Evolutionary conservation across 345 rosid genomes (phyloP).

Genomic region (Geranium brycei): DNA sequence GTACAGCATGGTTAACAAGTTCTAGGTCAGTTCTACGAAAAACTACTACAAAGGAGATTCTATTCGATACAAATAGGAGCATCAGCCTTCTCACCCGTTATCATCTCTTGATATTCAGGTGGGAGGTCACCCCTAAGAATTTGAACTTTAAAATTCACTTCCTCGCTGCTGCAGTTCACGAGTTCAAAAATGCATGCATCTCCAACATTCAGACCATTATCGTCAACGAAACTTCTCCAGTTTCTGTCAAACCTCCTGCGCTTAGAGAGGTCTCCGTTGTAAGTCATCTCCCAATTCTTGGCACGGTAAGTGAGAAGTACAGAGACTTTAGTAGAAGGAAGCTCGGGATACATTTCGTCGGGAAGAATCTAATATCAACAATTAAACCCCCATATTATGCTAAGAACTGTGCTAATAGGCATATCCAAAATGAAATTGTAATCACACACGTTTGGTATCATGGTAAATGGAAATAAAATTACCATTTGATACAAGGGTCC

Average conservation of each 20-base stretch:
- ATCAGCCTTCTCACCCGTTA: slow-evolving; percentile 5
- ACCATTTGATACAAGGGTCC: slow-evolving; percentile 10
- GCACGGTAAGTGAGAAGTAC: slow-evolving; percentile 9
- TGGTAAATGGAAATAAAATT: background rate
- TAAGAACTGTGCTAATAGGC: background rate
- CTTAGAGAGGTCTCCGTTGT: background rate
- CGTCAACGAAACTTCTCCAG: slow-evolving; percentile 15
- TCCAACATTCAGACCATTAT: slow-evolving; percentile 18
- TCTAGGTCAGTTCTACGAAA: background rate
- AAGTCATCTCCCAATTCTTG: slow-evolving; percentile 18
- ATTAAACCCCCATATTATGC: background rate
- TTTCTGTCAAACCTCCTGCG: slow-evolving; percentile 5
- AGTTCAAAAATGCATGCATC: slow-evolving; percentile 26
- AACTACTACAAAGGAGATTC: background rate
- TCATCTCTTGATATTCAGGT: slow-evolving; percentile 2
- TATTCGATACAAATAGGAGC: slow-evolving; percentile 9
- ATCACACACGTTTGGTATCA: background rate
- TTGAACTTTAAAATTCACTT: slow-evolving; percentile 19
- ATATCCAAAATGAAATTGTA: background rate
- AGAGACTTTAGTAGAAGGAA: slow-evolving; percentile 9
- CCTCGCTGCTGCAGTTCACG: slow-evolving; percentile 5
- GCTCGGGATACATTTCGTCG: slow-evolving; percentile 2
- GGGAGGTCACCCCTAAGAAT: slow-evolving; percentile 21
- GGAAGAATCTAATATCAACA: slow-evolving; percentile 10
- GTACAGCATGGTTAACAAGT: too few species aligned